phyloP scores from a whole-genome alignment of 768 basidiomycete genomes.

The Phaeolepiota aurea region DNA sequence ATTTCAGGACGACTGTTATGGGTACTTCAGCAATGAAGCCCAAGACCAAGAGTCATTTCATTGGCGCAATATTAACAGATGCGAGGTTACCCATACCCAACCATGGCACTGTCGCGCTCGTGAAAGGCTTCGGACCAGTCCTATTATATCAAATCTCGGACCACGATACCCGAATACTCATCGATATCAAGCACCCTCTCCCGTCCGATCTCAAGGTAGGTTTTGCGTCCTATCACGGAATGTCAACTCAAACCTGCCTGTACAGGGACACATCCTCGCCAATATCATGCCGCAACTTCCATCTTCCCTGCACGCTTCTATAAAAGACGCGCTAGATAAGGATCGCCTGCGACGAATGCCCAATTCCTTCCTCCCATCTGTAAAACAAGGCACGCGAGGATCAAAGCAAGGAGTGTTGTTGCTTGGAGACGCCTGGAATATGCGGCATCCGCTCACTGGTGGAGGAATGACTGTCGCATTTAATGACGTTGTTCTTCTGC shows the following conservation, averaged over 20 bases:
- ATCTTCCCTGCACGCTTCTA: conserved; percentile 51
- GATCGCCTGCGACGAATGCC: conserved; percentile 89
- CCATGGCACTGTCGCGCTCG: conserved; percentile 79
- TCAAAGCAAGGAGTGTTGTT: conserved; percentile 69
- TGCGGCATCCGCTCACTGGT: conserved; percentile 97
- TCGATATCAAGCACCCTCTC: conserved; percentile 80
- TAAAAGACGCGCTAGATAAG: conserved; percentile 62
- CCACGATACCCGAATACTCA: conserved; percentile 87
- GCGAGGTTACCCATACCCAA: conserved; percentile 62
- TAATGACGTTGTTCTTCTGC: conserved; percentile 72
- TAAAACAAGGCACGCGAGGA: conserved; percentile 48
- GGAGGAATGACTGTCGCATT: conserved; percentile 98
- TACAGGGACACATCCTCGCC: conserved; percentile 57
- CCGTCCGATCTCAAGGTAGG: conserved; percentile 73
- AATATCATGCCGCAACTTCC: conserved; percentile 83
- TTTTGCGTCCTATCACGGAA: not conserved
- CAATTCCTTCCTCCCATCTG: conserved; percentile 84
- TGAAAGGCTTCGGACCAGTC: conserved; percentile 79
- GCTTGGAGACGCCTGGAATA: conserved; percentile 95
- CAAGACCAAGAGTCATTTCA: conserved; percentile 66
- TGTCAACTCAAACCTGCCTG: conserved; percentile 3
- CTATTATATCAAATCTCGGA: conserved; percentile 87
- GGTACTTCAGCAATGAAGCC: conserved; percentile 40
- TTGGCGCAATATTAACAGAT: conserved; percentile 80
- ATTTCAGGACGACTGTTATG: conserved; percentile 73